phyloP scores from a whole-genome alignment of 441 rosid species.

The Hura crepitans region DNA sequence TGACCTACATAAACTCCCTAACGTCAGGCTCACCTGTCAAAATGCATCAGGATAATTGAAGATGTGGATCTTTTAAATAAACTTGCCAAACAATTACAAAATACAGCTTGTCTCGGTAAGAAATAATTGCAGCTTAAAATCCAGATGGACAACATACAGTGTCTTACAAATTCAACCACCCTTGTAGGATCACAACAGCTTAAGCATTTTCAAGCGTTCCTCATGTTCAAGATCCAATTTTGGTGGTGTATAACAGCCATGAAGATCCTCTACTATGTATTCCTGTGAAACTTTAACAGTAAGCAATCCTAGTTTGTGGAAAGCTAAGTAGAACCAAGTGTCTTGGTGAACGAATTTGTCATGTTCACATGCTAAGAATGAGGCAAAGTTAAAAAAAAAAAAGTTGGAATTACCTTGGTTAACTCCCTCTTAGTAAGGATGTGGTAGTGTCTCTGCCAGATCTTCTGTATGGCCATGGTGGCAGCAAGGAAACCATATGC shows the following conservation, averaged over 20 bases:
- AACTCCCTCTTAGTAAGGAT: conserved; percentile 89
- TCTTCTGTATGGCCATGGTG: conserved; percentile 88
- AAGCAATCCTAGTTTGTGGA: conserved; percentile 2
- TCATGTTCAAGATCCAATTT: conserved; percentile 80
- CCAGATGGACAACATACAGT: not conserved
- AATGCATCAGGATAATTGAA: not conserved
- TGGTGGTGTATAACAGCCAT: conserved; percentile 70
- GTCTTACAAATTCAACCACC: not conserved
- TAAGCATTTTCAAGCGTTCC: conserved; percentile 66
- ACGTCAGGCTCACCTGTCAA: not conserved
- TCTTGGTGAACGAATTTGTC: not conserved
- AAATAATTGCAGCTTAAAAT: not conserved
- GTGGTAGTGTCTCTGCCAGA: conserved; percentile 96
- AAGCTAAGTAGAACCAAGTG: not conserved
- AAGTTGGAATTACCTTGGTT: conserved; percentile 47
- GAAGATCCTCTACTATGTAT: conserved; percentile 87
- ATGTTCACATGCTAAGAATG: not conserved
- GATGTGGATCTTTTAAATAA: not conserved
- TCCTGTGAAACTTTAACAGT: conserved; percentile 36
- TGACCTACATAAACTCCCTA: not conserved
- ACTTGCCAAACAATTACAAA: not conserved
- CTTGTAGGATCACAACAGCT: conserved; percentile 51
- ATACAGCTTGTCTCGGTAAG: not conserved
- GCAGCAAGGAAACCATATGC: conserved; percentile 97
- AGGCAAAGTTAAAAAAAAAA: not conserved